Base-by-base conservation (phyloP, 257 asterid species). In the Przewalskia tangutica region DNA sequence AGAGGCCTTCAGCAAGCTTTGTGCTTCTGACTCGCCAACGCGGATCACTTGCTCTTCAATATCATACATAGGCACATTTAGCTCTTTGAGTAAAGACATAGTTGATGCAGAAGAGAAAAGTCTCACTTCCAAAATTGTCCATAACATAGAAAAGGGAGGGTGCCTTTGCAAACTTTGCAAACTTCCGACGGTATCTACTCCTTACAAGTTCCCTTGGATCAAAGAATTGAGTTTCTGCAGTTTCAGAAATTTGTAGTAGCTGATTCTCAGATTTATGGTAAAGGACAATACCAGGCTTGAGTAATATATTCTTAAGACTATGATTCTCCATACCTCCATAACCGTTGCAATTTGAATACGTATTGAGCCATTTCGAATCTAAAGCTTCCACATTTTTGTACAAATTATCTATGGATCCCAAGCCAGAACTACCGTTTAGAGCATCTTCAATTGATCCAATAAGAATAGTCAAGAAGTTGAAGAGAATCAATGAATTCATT, bases 401-500 rank as follows among this genome's bases (percentile, higher is more conserved):
- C 32, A 80, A 44, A 77, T 40, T 80, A 56, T 80, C 83, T 2
- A 80, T 80, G 83, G 60, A 80, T 80, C 44, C 56, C 55, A 63
- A 44, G 7, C 63, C 63, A 12, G 83, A 44, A 50, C 50, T n/a
- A 8, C 77, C 77, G n/a, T 11, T 51, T n/a, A 80, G 55, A 44
- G 14, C 14, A 2, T 50, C n/a, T 80, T 40, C 56, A 12, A 27
- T 38, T 46, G 46, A 62, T 44, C 84, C 81, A 58, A 82, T 36
- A 73, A 81, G 75, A n/a, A 59, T 40, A 2, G 77, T 60, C 8
- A 75, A 75, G 51, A 82, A 59, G 77, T 50, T 73, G 44, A 63
- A 82, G 53, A 82, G 81, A 82, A 34, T 73, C 38, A 8, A 75
- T 16, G 44, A 82, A 82, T 51, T 73, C 79, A 48, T 64, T 59